These are phyloP conservation scores for Boletellus deceptivus DNA, from an alignment of 1,284 basidiomycete genomes.

Conservation along the genomic window DNA sequence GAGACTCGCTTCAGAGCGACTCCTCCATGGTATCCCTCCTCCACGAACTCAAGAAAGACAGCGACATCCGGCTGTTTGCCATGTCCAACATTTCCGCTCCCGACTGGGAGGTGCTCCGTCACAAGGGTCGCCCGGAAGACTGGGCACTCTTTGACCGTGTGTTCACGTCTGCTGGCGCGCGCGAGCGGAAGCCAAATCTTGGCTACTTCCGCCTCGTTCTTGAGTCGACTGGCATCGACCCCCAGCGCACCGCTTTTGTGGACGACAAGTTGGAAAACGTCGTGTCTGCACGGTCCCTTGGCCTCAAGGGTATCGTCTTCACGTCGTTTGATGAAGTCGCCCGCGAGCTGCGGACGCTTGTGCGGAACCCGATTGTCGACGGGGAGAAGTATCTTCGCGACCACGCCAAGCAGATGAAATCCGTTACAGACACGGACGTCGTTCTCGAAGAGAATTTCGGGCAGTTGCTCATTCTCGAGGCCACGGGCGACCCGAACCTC, in stretches of 20 bases:
- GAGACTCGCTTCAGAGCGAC: conserved; percentile 12
- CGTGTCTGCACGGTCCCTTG: conserved; percentile 20
- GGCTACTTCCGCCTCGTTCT: conserved; percentile 23
- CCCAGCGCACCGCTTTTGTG: conserved; percentile 21
- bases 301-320: conserved; percentile 24
- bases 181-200: conserved; percentile 25
- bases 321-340: conserved; percentile 18
- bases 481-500: conserved; percentile 14
- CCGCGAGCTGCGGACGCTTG: conserved; percentile 14
- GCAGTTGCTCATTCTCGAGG: conserved; percentile 25
- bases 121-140: conserved; percentile 11
- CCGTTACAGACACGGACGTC: conserved; percentile 17
- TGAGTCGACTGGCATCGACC: conserved; percentile 20
- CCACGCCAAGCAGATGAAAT: conserved; percentile 19
- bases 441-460: conserved; percentile 22
- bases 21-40: conserved; percentile 16
- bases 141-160: conserved; percentile 26
- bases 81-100: conserved; percentile 27
- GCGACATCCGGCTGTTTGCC: conserved; percentile 15
- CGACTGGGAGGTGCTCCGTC: conserved; percentile 21
- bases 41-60: conserved; percentile 12
- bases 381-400: conserved; percentile 15
- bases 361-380: conserved; percentile 21
- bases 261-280: conserved; percentile 25
- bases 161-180: conserved; percentile 21